Conservation (phyloP, 495 filamentous ascomycete genomes). For the Penicillium ochrochloron region DNA sequence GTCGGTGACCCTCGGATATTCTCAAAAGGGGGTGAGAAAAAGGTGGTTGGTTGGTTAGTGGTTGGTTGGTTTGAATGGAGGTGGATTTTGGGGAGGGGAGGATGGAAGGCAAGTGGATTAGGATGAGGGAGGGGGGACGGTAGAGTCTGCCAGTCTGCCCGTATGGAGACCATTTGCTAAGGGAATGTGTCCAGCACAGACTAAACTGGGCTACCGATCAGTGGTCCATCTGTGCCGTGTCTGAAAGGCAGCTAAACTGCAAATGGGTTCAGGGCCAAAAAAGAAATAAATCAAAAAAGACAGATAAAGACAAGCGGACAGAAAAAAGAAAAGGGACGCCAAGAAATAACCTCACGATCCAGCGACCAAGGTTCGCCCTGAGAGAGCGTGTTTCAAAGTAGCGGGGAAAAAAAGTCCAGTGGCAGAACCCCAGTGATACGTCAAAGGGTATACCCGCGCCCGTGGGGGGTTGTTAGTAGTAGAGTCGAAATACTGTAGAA, state of each 20-base stretch:
- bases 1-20: constrained; percentile 25
- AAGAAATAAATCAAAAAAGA: constrained; percentile 17
- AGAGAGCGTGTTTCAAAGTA: constrained; percentile 42
- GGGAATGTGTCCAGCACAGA: constrained; percentile 32
- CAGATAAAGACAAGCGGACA: constrained; percentile 14
- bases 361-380: constrained; percentile 46
- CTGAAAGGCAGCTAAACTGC: constrained; percentile 18
- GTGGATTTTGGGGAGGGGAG: constrained; percentile 2
- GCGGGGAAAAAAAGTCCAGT: constrained; percentile 35
- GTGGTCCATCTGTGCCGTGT: constrained; percentile 38
- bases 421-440: constrained; percentile 45
- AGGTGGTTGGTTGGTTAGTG: background rate
- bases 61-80: constrained; percentile 3
- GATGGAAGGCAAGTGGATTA: background rate
- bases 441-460: constrained; percentile 46
- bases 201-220: constrained; percentile 16
- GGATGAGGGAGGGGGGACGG: background rate
- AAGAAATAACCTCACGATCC: constrained; percentile 42
- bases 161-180: constrained; percentile 7
- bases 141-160: background rate
- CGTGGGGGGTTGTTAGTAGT: constrained; percentile 26
- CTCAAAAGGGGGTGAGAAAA: constrained; percentile 4
- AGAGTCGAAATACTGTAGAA: background rate
- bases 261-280: constrained; percentile 16
- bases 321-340: constrained; percentile 33